A percentile compares a stretch with the other conserved stretches of the same genome.
These are phyloP conservation scores for Verticillium nubilum DNA, from an alignment of 2,329 filamentous ascomycete species.

Conservation along the genomic window DNA sequence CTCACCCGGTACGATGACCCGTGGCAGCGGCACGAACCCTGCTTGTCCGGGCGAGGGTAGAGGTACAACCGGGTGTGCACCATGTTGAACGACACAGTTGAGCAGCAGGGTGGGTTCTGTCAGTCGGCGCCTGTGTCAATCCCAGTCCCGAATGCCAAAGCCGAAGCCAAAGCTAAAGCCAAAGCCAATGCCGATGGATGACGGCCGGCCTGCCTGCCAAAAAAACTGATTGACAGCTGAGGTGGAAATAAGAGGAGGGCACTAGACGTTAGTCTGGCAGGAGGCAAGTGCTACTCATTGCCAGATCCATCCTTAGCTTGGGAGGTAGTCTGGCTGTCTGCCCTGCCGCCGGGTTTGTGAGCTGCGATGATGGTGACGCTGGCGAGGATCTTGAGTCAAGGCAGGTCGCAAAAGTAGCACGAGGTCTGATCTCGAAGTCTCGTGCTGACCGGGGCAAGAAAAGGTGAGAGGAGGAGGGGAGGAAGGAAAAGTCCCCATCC, in stretches of 20 bases:
- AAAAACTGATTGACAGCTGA: not conserved
- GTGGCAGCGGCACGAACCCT: not conserved
- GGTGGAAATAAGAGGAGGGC: not conserved
- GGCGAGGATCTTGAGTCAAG: not conserved
- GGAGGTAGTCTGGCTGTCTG: not conserved
- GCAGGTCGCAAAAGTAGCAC: not conserved
- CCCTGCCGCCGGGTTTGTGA: not conserved
- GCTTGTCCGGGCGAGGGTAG: not conserved
- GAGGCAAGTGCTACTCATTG: not conserved
- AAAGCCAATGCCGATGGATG: not conserved
- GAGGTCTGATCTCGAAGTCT: not conserved
- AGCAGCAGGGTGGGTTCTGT: no score
- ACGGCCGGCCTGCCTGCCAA: not conserved
- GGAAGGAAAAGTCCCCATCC: not conserved
- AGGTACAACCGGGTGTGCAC: no score
- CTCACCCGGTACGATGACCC: not conserved
- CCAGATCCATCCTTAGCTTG: not conserved
- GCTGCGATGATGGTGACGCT: not conserved
- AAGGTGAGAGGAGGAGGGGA: not conserved
- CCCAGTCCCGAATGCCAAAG: no score
- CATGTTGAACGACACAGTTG: no score
- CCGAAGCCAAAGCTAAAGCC: not conserved
- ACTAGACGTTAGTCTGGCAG: not conserved
- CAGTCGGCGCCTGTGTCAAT: no score
- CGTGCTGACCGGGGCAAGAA: not conserved